Evolutionary conservation across 2,329 filamentous ascomycete genomes (phyloP).

Genomic region (Didymella pomorum): DNA sequence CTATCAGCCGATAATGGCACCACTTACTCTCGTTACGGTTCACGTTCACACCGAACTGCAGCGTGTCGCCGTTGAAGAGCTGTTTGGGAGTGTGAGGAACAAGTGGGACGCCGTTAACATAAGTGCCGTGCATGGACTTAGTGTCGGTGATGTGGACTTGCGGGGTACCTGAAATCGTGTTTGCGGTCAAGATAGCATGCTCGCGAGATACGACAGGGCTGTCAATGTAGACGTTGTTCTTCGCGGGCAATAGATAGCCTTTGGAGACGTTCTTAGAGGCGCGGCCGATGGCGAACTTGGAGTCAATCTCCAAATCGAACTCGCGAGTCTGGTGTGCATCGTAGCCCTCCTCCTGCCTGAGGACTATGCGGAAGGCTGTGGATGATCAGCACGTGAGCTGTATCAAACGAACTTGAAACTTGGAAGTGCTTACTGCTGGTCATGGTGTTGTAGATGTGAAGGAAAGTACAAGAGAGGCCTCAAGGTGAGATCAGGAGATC

Average conservation of each 20-base stretch:
- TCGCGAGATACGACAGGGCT: constrained; percentile 75
- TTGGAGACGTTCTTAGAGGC: constrained; percentile 53
- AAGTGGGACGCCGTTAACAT: constrained; percentile 56
- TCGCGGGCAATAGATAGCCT: constrained; percentile 52
- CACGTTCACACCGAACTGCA: constrained; percentile 50
- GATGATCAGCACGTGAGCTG: constrained; percentile 19
- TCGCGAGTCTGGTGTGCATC: constrained; percentile 49
- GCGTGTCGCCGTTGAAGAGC: constrained; percentile 42
- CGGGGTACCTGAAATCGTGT: constrained; percentile 26
- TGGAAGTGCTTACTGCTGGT: constrained; percentile 23
- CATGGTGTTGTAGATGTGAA: constrained; percentile 21
- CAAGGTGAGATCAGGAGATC: neutral
- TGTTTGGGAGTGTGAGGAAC: constrained; percentile 29
- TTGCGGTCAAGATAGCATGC: constrained; percentile 63
- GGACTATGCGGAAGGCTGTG: constrained; percentile 42
- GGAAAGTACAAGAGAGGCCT: neutral
- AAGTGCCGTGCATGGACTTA: constrained; percentile 70
- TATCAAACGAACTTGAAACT: neutral
- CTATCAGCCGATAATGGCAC: neutral
- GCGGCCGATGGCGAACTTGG: constrained; percentile 52
- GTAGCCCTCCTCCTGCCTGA: constrained; percentile 49
- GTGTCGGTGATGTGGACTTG: constrained; percentile 61
- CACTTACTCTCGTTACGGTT: constrained; percentile 45
- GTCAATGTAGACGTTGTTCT: constrained; percentile 72
- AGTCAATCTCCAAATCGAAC: constrained; percentile 38